phyloP scores from a whole-genome alignment of 768 basidiomycete genomes.

The Macrolepiota albuminosa region DNA sequence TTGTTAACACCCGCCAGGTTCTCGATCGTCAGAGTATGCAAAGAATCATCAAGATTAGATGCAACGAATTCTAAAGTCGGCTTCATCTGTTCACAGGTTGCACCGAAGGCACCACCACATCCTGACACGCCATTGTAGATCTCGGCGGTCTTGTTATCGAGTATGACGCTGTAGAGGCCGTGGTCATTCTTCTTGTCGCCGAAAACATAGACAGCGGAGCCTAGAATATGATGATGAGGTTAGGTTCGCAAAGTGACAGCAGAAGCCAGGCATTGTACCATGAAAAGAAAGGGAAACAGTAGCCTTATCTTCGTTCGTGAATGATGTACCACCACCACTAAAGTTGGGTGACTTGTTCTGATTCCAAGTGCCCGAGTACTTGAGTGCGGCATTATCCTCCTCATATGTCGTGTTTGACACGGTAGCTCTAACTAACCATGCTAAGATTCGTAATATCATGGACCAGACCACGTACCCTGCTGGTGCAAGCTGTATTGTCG shows the following conservation, averaged over 20 bases:
- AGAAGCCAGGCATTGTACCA: slow-evolving; percentile 20
- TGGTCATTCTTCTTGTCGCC: slow-evolving; percentile 50
- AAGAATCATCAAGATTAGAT: slow-evolving; percentile 32
- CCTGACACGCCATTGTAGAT: slow-evolving; percentile 37
- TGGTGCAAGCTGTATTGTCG: slow-evolving; percentile 40
- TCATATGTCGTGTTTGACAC: slow-evolving; percentile 36
- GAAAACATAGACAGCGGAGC: slow-evolving; percentile 39
- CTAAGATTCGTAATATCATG: not conserved
- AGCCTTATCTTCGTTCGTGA: slow-evolving; percentile 36
- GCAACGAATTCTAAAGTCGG: slow-evolving; percentile 40
- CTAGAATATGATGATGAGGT: slow-evolving; percentile 16
- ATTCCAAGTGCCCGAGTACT: slow-evolving; percentile 35
- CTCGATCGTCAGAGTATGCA: slow-evolving; percentile 32
- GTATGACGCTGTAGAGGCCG: slow-evolving; percentile 34
- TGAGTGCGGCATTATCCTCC: slow-evolving; percentile 34
- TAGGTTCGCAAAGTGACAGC: slow-evolving; percentile 3
- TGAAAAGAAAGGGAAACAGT: slow-evolving; percentile 36
- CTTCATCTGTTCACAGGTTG: slow-evolving; percentile 41
- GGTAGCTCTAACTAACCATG: slow-evolving; percentile 27
- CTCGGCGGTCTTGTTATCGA: slow-evolving; percentile 31
- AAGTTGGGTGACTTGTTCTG: slow-evolving; percentile 39
- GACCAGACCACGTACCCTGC: slow-evolving; percentile 27
- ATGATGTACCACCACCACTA: slow-evolving; percentile 40
- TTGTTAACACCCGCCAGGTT: slow-evolving; percentile 38
- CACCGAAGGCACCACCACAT: slow-evolving; percentile 40